Evolutionary conservation across 179 eudicot species (phyloP).

Genomic region (Vitellaria paradoxa): DNA sequence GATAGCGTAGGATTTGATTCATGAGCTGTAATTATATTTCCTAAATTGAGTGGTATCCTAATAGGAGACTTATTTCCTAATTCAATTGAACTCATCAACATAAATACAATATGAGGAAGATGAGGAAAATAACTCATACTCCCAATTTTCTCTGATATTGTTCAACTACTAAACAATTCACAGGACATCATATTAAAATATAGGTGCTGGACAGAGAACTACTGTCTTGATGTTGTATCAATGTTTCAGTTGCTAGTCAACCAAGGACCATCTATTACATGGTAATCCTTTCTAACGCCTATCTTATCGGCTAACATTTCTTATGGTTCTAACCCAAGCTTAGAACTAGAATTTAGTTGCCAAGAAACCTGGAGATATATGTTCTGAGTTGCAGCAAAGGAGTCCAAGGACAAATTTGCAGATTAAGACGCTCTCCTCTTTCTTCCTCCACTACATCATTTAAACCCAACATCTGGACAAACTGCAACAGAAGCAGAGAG

Average conservation of each 20-base stretch:
- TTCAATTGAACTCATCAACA: no score
- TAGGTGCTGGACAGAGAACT: background rate
- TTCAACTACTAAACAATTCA: no score
- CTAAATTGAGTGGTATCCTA: no score
- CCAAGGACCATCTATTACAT: background rate
- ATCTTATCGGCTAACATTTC: background rate
- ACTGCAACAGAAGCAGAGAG: background rate
- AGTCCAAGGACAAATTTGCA: background rate
- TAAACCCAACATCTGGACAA: background rate
- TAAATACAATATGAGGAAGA: no score
- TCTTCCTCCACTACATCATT: background rate
- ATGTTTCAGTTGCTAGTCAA: background rate
- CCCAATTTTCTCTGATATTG: no score
- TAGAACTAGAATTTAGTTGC: background rate
- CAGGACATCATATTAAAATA: background rate
- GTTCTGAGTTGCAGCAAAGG: constrained; percentile 10
- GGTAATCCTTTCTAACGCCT: background rate
- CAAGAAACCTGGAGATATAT: background rate
- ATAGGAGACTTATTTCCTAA: no score
- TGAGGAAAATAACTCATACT: no score
- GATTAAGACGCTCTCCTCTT: background rate
- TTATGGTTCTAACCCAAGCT: background rate
- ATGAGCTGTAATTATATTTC: no score
- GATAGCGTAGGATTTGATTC: no score
- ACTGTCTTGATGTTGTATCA: background rate